Conservation (phyloP, 2,329 filamentous ascomycete genomes). For the Colletotrichum tamarilloi region DNA sequence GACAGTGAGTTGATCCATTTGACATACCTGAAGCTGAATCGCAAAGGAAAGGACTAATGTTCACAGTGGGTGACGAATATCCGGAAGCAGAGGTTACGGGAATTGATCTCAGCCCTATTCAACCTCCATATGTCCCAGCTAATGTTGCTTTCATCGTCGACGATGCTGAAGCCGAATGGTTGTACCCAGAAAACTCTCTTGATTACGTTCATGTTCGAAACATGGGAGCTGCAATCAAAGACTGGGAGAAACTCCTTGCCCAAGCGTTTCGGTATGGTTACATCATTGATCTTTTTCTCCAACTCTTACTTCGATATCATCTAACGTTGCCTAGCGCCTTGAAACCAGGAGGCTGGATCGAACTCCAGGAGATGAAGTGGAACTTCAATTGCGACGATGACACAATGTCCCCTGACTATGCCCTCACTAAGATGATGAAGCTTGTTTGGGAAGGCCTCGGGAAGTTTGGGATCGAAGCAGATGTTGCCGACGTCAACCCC, state of each 20-base stretch:
- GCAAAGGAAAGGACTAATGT: neutral
- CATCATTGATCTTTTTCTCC: neutral
- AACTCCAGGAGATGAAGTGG: constrained; percentile 55
- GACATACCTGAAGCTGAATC: accelerated
- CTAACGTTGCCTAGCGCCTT: constrained; percentile 40
- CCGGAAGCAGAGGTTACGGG: constrained; percentile 15
- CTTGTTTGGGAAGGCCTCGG: constrained; percentile 64
- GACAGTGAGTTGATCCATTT: constrained; percentile 49
- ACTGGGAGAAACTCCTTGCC: constrained; percentile 53
- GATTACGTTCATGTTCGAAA: constrained; percentile 54
- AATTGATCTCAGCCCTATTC: constrained; percentile 27
- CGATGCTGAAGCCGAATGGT: constrained; percentile 53
- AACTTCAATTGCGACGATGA: constrained; percentile 54
- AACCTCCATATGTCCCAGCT: constrained; percentile 49
- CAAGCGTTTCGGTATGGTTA: constrained; percentile 52
- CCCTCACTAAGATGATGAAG: constrained; percentile 45
- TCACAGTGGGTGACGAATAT: constrained; percentile 41
- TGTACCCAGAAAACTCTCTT: constrained; percentile 51
- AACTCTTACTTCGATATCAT: too few relatives aligned
- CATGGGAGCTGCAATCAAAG: constrained; percentile 47
- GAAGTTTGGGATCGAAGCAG: constrained; percentile 57
- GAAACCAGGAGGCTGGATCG: constrained; percentile 56
- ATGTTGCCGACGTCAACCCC: constrained; percentile 60
- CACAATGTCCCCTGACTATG: constrained; percentile 42
- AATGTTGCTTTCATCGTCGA: constrained; percentile 61